These are phyloP conservation scores for Diatrype stigma DNA, from an alignment of 2,329 filamentous ascomycete species.

Conservation along the genomic window DNA sequence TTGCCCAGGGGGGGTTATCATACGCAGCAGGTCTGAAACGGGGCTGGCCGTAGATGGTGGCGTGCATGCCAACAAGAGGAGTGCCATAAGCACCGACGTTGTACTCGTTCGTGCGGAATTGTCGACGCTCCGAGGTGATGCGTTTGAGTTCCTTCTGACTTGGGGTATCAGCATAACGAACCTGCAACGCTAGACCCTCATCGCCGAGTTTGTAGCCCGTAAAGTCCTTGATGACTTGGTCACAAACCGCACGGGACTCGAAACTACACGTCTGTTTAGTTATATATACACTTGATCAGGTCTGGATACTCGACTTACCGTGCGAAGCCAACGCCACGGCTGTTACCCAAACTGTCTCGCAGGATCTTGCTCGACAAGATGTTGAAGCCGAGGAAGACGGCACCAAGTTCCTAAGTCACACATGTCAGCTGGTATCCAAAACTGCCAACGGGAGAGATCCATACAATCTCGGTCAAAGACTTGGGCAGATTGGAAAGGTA, in stretches of 20 bases:
- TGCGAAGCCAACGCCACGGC: conserved; percentile 95
- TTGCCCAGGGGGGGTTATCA: conserved; percentile 7
- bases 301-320: conserved; percentile 54
- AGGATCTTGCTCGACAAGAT: conserved; percentile 95
- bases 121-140: conserved; percentile 88
- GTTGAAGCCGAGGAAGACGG: conserved; percentile 73
- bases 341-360: conserved; percentile 84
- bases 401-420: conserved; percentile 60
- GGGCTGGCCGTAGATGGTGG: conserved; percentile 40
- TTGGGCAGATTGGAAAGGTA: conserved; percentile 97
- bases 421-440: conserved; percentile 11
- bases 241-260: conserved; percentile 81
- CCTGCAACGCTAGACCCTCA: conserved; percentile 80
- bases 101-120: conserved; percentile 95
- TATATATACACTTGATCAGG: conserved; percentile 2
- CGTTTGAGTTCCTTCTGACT: conserved; percentile 96
- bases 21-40: conserved; percentile 32
- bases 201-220: conserved; percentile 74
- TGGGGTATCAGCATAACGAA: conserved; percentile 94
- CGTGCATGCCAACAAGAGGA: conserved; percentile 53
- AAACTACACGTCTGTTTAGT: conserved; percentile 57
- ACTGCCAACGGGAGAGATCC: not conserved
- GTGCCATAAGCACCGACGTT: conserved; percentile 69
- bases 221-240: conserved; percentile 81
- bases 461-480: conserved; percentile 82